These are phyloP conservation scores for Nannizziopsis barbatae DNA, from an alignment of 2,329 filamentous ascomycete species.

Conservation along the genomic window DNA sequence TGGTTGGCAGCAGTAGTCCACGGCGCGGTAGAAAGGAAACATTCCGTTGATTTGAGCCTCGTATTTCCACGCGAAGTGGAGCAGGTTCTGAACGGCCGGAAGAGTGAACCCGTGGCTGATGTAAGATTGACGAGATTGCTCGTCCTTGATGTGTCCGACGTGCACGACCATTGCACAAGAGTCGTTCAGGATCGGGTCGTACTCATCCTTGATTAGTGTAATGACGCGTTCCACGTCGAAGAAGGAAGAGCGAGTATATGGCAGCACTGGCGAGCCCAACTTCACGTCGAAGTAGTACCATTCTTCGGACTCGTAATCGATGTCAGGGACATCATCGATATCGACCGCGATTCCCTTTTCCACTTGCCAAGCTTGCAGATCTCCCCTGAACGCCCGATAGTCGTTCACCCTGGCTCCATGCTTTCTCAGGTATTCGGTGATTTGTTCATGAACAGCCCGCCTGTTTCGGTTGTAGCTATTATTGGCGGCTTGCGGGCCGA, in stretches of 20 bases:
- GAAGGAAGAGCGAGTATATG: conserved; percentile 7
- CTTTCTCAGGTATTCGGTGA: conserved; percentile 9
- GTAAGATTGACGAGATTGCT: conserved; percentile 7
- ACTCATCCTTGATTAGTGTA: conserved; percentile 11
- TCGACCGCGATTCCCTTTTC: conserved; percentile 5
- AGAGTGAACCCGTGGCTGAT: conserved; percentile 10
- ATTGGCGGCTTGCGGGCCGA: neutral
- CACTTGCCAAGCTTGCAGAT: conserved; percentile 12
- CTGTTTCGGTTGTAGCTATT: neutral
- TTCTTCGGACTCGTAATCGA: conserved; percentile 8
- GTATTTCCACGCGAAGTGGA: conserved; percentile 19
- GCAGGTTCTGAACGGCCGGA: conserved; percentile 19
- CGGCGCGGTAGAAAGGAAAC: conserved; percentile 16
- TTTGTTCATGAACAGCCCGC: conserved; percentile 10
- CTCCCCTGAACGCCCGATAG: neutral
- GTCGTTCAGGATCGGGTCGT: conserved; percentile 17
- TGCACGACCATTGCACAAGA: conserved; percentile 21
- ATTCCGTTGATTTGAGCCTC: conserved; percentile 20
- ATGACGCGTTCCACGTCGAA: conserved; percentile 13
- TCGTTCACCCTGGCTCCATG: conserved; percentile 13
- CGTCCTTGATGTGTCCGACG: conserved; percentile 16
- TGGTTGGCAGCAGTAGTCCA: neutral
- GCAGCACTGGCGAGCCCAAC: conserved; percentile 13
- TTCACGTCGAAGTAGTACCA: conserved; percentile 13
- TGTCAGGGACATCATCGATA: conserved; percentile 3